phyloP scores from a whole-genome alignment of 805 yeast species.

The Maudiozyma turicensis region DNA sequence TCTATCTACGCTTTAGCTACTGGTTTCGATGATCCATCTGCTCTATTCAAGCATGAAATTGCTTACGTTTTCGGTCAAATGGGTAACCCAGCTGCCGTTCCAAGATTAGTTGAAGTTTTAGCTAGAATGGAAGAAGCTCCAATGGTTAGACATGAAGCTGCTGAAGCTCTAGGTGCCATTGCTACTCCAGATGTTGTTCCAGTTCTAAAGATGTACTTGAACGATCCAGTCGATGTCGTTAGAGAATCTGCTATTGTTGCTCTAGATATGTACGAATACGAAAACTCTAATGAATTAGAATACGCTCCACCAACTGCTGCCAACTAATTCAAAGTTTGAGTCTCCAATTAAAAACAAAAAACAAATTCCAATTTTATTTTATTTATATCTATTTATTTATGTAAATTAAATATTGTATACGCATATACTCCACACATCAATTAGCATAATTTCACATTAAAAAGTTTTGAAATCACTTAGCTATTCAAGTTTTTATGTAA shows the following conservation, averaged over 20 bases:
- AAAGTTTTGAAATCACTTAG: too few relatives aligned
- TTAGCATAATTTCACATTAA: too few relatives aligned
- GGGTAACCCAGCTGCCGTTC: constrained; percentile 87
- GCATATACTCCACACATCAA: too few relatives aligned
- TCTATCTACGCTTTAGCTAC: constrained; percentile 87
- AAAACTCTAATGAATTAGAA: constrained; percentile 73
- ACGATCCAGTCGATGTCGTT: constrained; percentile 81
- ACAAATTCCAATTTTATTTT: too few relatives aligned
- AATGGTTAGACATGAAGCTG: constrained; percentile 99
- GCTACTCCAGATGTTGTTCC: constrained; percentile 95
- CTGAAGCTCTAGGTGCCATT: constrained; percentile 95
- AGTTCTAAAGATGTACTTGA: constrained; percentile 64
- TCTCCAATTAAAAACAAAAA: too few relatives aligned
- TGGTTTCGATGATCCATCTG: constrained; percentile 85
- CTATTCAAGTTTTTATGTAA: too few relatives aligned
- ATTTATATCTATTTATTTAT: too few relatives aligned
- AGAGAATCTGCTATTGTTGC: constrained; percentile 97
- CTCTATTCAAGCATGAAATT: constrained; percentile 93
- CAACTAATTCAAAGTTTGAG: not conserved
- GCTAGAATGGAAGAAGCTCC: constrained; percentile 77
- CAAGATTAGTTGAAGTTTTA: constrained; percentile 74
- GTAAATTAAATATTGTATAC: too few relatives aligned
- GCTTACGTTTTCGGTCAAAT: constrained; percentile 98
- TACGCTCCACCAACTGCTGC: constrained; percentile 36
- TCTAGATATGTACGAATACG: constrained; percentile 95